phyloP scores from a whole-genome alignment of 257 asterid species.

The Striga asiatica region DNA sequence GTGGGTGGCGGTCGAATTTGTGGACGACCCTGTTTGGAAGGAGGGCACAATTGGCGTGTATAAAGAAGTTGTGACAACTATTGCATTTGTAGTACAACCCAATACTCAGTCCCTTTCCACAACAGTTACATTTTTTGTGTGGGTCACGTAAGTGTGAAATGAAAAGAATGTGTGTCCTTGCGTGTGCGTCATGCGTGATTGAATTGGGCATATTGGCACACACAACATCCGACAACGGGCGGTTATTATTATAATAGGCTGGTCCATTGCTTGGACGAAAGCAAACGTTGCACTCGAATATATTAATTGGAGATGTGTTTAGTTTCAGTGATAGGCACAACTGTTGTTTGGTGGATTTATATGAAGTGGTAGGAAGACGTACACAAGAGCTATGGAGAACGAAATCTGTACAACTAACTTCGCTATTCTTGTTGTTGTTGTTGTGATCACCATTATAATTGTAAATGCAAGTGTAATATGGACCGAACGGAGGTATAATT shows the following conservation, averaged over 20 bases:
- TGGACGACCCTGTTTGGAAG: background rate
- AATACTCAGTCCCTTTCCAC: background rate
- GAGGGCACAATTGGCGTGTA: background rate
- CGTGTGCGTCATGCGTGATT: background rate
- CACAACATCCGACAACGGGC: background rate
- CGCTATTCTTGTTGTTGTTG: no score
- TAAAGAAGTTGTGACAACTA: background rate
- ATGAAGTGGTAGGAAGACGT: background rate
- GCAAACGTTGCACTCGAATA: background rate
- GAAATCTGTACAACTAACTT: background rate
- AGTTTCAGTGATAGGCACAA: background rate
- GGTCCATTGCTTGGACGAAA: background rate
- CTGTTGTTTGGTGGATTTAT: background rate
- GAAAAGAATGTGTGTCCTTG: background rate
- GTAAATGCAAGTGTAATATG: background rate
- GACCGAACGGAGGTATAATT: background rate
- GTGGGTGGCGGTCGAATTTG: background rate
- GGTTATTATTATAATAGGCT: background rate
- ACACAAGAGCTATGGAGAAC: background rate
- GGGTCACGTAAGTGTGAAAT: no score
- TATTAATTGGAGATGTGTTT: no score
- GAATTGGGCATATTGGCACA: background rate
- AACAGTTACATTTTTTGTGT: background rate
- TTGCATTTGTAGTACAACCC: background rate
- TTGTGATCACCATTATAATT: no score